A percentile compares a stretch with the other conserved stretches of the same genome.
phyloP scores from a whole-genome alignment of 768 basidiomycete genomes.

The Lactifluus rugatus region DNA sequence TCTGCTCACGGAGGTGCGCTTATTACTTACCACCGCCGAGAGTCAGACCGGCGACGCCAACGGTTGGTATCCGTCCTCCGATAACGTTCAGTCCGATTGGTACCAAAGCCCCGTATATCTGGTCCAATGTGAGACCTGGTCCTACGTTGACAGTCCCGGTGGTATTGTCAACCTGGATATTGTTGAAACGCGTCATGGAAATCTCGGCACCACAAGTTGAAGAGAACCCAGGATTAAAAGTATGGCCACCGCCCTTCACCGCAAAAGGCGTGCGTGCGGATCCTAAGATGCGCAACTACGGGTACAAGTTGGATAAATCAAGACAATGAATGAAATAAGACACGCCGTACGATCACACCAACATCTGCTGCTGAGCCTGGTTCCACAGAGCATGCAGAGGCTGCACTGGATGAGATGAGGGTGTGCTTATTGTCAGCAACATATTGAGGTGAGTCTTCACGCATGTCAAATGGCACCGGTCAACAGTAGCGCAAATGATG shows the following conservation, averaged over 20 bases:
- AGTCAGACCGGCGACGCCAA: slow-evolving; percentile 22
- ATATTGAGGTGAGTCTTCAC: slow-evolving; percentile 10
- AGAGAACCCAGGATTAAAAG: slow-evolving; percentile 20
- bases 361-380: slow-evolving; percentile 17
- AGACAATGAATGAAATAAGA: neutral
- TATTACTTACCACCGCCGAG: slow-evolving; percentile 21
- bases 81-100: slow-evolving; percentile 18
- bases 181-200: slow-evolving; percentile 20
- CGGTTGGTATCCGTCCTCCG: slow-evolving; percentile 19
- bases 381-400: slow-evolving; percentile 19
- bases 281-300: slow-evolving; percentile 7
- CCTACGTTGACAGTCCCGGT: slow-evolving; percentile 15
- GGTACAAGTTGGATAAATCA: neutral
- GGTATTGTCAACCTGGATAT: neutral
- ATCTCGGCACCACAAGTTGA: slow-evolving; percentile 24
- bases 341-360: slow-evolving; percentile 8
- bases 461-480: neutral
- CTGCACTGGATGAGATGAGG: neutral
- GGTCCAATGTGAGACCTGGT: slow-evolving; percentile 23
- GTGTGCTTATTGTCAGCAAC: slow-evolving; percentile 3
- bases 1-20: neutral
- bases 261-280: slow-evolving; percentile 1
- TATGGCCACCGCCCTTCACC: slow-evolving; percentile 23
- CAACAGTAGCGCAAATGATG: neutral
- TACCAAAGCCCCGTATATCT: slow-evolving; percentile 18